Evolutionary conservation across 108 stramenopile genomes (phyloP), one percentile per base, ranked within the genome.

Genomic region (Cyclotella kingstonii): DNA sequence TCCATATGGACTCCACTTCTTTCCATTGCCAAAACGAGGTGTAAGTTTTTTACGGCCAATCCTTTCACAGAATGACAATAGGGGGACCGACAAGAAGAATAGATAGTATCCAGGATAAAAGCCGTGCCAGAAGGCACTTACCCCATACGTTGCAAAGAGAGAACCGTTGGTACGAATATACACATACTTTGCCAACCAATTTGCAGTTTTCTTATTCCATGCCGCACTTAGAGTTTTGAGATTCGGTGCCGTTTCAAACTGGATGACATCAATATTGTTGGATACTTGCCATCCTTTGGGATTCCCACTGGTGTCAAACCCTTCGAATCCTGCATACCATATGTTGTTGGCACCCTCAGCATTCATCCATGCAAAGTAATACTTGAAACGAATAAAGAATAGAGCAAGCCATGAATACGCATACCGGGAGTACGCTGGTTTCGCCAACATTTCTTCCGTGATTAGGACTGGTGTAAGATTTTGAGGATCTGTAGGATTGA

Each of bases 341-440:
- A 94, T 73, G 57, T 94, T 94, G 75, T 82, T 85, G 41, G 90
- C 90, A 46, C 90, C 93, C 66, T 91, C 86, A 6, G 93, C 88
- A 75, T 88, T 89, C 91, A 89, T 95, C 97, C 97, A 98, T 1
- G 94, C 97, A 79, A 98, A 96, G 86, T 94, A 96, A 77, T 98
- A 98, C 86, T 98, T 98, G 60, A 82, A 68, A 39, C 96, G 84
- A 49, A 87, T 60, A 63, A 80, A 90, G 51, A 96, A 89, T 17
- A 96, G 80, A 11, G 86, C 86, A 6, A 94, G 48, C 90, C 87
- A 93, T 23, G 72, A 67, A 63, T 94, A 89, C 9, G 59, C 73
- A 49, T 80, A 79, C 12, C 95, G 86, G 42, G 68, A 35, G 17
- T 80, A 51, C 63, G 84, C 85, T 5, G 93, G 85, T 53, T 81